Evolutionary conservation across 208 protist species (phyloP).

Genomic region (Acanthamoeba lenticulata): DNA sequence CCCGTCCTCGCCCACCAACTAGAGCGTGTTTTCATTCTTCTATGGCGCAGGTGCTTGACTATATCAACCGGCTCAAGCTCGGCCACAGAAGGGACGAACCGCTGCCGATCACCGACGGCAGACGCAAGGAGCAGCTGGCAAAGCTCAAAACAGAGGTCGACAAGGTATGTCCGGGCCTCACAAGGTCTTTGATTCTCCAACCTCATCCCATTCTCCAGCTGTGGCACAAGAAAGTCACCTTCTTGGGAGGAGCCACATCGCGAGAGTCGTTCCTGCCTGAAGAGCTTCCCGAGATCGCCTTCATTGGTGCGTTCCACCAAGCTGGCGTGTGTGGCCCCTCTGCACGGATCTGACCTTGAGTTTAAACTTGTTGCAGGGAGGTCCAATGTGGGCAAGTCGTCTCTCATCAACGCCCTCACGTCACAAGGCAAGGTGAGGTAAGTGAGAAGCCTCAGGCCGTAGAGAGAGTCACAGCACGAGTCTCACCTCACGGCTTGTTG

Average conservation of each 20-base stretch:
- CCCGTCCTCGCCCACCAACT: neutral
- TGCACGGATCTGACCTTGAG: neutral
- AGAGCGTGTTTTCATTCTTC: no score
- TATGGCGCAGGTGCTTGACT: neutral
- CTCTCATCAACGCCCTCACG: conserved; percentile 41
- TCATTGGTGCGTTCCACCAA: neutral
- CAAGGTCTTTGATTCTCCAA: neutral
- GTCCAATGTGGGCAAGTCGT: conserved; percentile 33
- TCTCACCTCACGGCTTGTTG: neutral
- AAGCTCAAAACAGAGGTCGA: neutral
- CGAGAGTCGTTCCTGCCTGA: neutral
- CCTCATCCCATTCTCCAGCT: neutral
- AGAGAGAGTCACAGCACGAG: neutral
- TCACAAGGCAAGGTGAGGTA: conserved; percentile 5
- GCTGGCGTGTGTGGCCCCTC: neutral
- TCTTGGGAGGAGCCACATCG: neutral
- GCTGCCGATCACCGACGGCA: neutral
- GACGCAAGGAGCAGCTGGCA: neutral
- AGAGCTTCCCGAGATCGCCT: neutral
- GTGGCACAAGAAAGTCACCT: neutral
- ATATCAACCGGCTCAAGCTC: neutral
- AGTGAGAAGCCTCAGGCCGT: neutral
- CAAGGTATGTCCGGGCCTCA: neutral
- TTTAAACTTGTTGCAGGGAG: neutral
- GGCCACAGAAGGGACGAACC: neutral